Conservation (phyloP, 345 rosid genomes). For the Capsella bursapastoris region DNA sequence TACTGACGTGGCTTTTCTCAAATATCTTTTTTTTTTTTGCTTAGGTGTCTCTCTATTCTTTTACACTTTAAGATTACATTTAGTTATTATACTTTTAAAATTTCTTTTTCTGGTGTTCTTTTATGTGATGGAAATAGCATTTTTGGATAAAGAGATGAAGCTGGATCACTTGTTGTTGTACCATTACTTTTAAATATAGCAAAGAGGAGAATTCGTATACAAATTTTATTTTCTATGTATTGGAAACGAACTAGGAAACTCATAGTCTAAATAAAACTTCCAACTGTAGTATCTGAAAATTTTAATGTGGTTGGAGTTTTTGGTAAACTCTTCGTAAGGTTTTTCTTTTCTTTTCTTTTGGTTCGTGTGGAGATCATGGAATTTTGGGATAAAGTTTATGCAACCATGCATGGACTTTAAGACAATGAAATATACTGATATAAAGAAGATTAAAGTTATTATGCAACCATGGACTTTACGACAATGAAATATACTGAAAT, state of each 20-base stretch:
- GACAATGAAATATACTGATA: neutral
- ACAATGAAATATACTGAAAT: neutral
- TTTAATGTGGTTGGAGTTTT: neutral
- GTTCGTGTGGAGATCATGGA: neutral
- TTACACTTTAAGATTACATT: neutral
- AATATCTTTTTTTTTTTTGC: constrained; percentile 15
- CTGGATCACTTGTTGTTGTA: neutral
- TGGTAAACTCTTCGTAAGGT: neutral
- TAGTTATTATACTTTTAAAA: neutral
- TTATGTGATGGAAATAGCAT: neutral
- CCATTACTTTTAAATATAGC: neutral
- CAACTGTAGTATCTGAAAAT: neutral
- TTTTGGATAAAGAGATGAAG: constrained; percentile 15
- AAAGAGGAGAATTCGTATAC: neutral
- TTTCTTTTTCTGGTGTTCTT: neutral
- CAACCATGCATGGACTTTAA: neutral
- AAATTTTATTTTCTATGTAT: neutral
- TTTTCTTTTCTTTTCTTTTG: neutral
- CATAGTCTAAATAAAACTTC: constrained; percentile 3
- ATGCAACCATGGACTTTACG: neutral
- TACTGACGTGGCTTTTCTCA: constrained; percentile 22
- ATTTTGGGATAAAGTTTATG: neutral
- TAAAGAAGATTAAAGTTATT: neutral
- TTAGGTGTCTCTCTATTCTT: constrained; percentile 4
- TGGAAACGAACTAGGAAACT: neutral